Conservation (phyloP, 208 protist species). For the Leishmania gerbilli region DNA sequence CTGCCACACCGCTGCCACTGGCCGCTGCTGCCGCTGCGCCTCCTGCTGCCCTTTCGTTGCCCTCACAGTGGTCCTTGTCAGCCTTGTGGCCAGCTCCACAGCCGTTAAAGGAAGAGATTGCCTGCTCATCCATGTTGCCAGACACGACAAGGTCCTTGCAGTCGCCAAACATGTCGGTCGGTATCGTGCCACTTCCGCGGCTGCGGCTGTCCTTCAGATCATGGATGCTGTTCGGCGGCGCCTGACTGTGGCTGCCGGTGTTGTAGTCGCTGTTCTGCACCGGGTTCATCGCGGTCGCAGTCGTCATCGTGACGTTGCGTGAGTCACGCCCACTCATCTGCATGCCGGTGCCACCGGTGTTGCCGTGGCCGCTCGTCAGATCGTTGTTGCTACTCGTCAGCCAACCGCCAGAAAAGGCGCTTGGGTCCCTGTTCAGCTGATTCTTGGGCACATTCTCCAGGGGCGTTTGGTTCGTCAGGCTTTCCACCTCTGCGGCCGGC, state of each 20-base stretch:
- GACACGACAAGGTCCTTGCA: conserved; percentile 5
- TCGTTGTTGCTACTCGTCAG: conserved; percentile 29
- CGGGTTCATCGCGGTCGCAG: not conserved
- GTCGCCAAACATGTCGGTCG: conserved; percentile 6
- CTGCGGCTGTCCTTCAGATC: not conserved
- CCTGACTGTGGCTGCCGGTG: conserved; percentile 7
- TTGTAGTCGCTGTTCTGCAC: conserved; percentile 9
- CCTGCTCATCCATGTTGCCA: conserved; percentile 1
- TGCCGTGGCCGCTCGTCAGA: conserved; percentile 4
- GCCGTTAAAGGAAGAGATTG: not conserved
- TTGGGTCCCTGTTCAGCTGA: conserved; percentile 1
- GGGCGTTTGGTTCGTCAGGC: not conserved
- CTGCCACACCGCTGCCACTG: not conserved
- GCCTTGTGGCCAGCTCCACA: not conserved
- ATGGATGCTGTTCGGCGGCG: conserved; percentile 4
- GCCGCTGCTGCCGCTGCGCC: not conserved
- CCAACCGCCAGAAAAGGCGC: conserved; percentile 1
- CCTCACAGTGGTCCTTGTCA: not conserved
- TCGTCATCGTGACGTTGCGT: conserved; percentile 8
- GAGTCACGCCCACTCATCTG: conserved; percentile 8
- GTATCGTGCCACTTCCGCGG: not conserved
- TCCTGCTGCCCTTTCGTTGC: not conserved
- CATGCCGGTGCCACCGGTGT: conserved; percentile 1
- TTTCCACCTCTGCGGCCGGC: not conserved
- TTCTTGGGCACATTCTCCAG: conserved; percentile 1